Base-by-base conservation (phyloP, 1,284 basidiomycete species). In the Chondrostereum purpureum region DNA sequence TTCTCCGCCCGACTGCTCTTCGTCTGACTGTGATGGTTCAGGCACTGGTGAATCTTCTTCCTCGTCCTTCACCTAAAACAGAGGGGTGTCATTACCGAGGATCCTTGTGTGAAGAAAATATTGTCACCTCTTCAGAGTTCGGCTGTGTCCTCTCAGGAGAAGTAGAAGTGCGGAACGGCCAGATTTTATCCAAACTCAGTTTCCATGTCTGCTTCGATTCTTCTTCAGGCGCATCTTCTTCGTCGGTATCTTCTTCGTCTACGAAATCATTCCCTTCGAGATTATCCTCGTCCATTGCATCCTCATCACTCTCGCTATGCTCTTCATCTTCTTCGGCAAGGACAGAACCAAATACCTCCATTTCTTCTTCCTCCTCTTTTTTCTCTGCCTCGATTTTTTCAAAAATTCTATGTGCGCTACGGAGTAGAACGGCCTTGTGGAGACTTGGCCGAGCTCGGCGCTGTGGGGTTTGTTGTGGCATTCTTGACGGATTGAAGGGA, bases 381-480 rank as follows among this genome's bases (percentile, higher is more conserved):
- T 67, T 66, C 43, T 72, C 68, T 40, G 67, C 63, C 41, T 67
- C 61, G 50, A 51, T 54, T 20, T 50, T 59, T 50, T 78, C 49
- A 0, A 75, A 71, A 0, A 73, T 74, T 12, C 78, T 68, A 53
- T 85, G 82, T 0, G 80, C 81, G 24, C 77, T 81, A 6, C 82
- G 72, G 21, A 87, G 77, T 13, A 87, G 65, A 1, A 86, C 83
- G 0, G 80, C 80, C 11, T 78, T 75, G 55, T 87, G 83, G 1
- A 87, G 61, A 2, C 77, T 77, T 10, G 68, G 64, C 2, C 73
- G 64, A 3, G 63, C 62, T 20, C 57, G 58, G 39, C 59, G 61
- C 19, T 70, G 67, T 17, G 51, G 52, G 8, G 50, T 57, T 44
- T 54, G 50, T 8, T 57, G 60, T 5, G 53, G 51, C 22, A 42